Percentiles rank a stretch among this genome's conserved stretches.
Evolutionary conservation across 257 asterid species (phyloP).

Genomic region (Primulina tabacum): DNA sequence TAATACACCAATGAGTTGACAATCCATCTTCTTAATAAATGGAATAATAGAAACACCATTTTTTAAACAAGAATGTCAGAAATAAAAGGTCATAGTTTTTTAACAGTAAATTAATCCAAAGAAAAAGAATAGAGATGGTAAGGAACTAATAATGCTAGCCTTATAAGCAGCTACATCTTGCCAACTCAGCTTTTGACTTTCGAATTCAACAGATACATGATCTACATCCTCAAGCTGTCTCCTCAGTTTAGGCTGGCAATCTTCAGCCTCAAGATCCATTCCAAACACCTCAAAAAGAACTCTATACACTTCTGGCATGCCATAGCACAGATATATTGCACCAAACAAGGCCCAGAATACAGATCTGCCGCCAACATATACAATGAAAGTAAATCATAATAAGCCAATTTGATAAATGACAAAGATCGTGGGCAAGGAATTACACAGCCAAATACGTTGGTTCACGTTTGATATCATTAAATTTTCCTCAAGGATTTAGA

Average conservation of each 20-base stretch:
- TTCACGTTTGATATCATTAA: neutral
- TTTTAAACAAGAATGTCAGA: neutral
- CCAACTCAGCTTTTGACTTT: neutral
- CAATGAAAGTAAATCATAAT: conserved; percentile 11
- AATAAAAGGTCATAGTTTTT: neutral
- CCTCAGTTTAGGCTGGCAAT: conserved; percentile 89
- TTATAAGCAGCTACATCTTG: neutral
- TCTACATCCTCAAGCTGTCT: conserved; percentile 98
- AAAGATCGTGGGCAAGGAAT: neutral
- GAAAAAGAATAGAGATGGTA: neutral
- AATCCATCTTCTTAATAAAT: conserved; percentile 4
- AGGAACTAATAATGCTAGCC: neutral
- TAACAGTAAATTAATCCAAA: neutral
- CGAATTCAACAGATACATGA: conserved; percentile 80
- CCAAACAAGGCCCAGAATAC: conserved; percentile 99
- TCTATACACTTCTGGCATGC: conserved; percentile 97
- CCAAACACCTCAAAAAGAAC: conserved; percentile 96
- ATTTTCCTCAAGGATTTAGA: neutral
- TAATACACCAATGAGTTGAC: neutral
- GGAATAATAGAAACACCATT: neutral
- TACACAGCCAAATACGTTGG: no score
- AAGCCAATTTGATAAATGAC: neutral
- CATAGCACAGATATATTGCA: conserved; percentile 93
- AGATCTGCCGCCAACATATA: conserved; percentile 51
- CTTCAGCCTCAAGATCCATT: conserved; percentile 94